Conservation (phyloP, 2,329 filamentous ascomycete genomes). For the Penicillium sp. region DNA sequence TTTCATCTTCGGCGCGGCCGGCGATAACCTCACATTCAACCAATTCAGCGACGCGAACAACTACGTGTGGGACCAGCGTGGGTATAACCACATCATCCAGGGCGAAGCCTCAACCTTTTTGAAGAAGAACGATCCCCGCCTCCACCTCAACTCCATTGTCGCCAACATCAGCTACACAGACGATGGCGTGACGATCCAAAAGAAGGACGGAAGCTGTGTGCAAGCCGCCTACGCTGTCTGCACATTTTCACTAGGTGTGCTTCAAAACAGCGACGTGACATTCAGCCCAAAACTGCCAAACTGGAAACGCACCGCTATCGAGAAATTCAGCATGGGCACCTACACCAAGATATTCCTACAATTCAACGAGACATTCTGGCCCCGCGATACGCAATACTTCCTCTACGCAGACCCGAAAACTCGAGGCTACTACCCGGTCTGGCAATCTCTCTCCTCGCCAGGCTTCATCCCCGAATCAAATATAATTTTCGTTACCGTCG, state of each 20-base stretch:
- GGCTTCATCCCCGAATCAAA: conserved; percentile 66
- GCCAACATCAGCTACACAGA: conserved; percentile 59
- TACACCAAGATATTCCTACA: conserved; percentile 76
- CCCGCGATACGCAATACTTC: conserved; percentile 57
- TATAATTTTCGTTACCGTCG: conserved; percentile 69
- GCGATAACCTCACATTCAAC: conserved; percentile 65
- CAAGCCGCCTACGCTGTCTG: conserved; percentile 66
- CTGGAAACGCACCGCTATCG: conserved; percentile 69
- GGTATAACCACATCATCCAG: conserved; percentile 63
- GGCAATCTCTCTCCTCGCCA: conserved; percentile 63
- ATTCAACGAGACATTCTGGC: conserved; percentile 71
- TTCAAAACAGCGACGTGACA: conserved; percentile 63
- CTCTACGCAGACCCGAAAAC: conserved; percentile 56
- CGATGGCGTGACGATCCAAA: conserved; percentile 58
- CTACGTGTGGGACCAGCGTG: conserved; percentile 64
- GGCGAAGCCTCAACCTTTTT: conserved; percentile 64
- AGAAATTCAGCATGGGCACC: conserved; percentile 69
- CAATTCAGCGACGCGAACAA: conserved; percentile 67
- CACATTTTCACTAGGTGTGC: conserved; percentile 70
- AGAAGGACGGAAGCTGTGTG: conserved; percentile 60
- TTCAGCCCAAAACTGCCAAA: conserved; percentile 64
- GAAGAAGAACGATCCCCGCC: conserved; percentile 56
- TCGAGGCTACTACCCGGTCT: conserved; percentile 64
- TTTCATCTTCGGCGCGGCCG: conserved; percentile 59
- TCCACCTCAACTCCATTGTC: conserved; percentile 64